These are phyloP conservation scores for Aspergillus conjunctus DNA, from an alignment of 495 filamentous ascomycete species.

Conservation along the genomic window DNA sequence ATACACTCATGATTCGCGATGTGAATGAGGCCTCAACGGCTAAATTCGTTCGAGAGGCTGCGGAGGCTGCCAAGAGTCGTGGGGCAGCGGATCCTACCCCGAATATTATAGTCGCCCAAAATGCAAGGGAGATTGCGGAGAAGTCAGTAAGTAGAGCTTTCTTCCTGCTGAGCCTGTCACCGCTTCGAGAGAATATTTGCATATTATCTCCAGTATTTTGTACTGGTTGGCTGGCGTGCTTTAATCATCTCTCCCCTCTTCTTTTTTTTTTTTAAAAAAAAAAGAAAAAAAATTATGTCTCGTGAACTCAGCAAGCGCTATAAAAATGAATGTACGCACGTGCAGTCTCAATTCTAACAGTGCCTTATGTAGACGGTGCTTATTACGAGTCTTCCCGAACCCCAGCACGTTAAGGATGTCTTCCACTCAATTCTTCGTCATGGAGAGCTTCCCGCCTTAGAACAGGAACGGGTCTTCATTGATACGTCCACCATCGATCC, in stretches of 20 bases:
- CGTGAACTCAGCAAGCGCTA: too few relatives aligned
- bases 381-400: conserved; percentile 79
- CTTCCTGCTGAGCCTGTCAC: neutral
- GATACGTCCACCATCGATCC: conserved; percentile 89
- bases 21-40: conserved; percentile 64
- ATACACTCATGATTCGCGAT: conserved; percentile 72
- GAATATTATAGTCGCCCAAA: conserved; percentile 58
- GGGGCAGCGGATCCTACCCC: conserved; percentile 39
- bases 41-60: conserved; percentile 63
- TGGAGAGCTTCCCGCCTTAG: conserved; percentile 40
- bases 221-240: neutral
- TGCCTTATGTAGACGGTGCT: conserved; percentile 62
- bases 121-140: conserved; percentile 64
- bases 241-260: neutral
- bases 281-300: neutral
- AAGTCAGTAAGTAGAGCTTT: conserved; percentile 64
- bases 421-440: conserved; percentile 63
- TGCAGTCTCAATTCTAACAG: conserved; percentile 9
- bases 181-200: neutral
- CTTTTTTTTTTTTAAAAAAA: neutral
- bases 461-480: conserved; percentile 67
- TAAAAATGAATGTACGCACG: too few relatives aligned
- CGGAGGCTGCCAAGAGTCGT: conserved; percentile 36
- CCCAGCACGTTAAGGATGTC: conserved; percentile 74
- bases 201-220: too few relatives aligned